Evolutionary conservation across 441 rosid genomes (phyloP).

Genomic region (Syzygium malaccense): DNA sequence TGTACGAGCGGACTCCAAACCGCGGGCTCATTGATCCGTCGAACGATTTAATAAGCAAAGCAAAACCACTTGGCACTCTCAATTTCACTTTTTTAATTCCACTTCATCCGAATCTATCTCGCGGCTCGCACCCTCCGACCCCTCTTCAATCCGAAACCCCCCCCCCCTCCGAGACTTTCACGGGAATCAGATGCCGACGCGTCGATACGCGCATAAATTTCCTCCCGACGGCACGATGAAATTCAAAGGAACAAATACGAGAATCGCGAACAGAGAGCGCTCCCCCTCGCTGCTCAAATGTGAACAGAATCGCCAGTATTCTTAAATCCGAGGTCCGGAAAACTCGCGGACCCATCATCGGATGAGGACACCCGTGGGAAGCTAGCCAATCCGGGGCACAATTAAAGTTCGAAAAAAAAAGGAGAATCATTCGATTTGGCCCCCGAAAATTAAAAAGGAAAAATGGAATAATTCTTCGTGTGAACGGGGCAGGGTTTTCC

Average conservation of each 20-base stretch:
- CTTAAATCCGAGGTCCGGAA: not conserved
- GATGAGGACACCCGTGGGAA: not conserved
- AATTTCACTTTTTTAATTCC: not conserved
- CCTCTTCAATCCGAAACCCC: not conserved
- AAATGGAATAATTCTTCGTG: not conserved
- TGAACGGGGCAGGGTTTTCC: not conserved
- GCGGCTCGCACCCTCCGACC: rapidly evolving
- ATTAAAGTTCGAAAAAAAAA: not conserved
- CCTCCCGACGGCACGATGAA: not conserved
- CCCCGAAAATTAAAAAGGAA: not conserved
- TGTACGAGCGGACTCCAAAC: not conserved
- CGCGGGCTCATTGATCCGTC: not conserved
- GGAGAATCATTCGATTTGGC: not conserved
- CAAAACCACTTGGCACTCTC: not conserved
- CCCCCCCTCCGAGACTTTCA: no score
- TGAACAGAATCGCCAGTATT: no score
- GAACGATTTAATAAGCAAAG: not conserved
- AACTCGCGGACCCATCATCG: not conserved
- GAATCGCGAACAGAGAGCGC: no score
- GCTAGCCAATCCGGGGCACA: not conserved
- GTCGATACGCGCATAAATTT: not conserved
- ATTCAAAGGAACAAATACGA: no score
- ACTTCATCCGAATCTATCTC: rapidly evolving
- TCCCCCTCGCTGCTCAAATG: no score
- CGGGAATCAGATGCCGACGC: rapidly evolving